Conservation (phyloP, 23 red algal species). For the Gracilaria domingensis region DNA sequence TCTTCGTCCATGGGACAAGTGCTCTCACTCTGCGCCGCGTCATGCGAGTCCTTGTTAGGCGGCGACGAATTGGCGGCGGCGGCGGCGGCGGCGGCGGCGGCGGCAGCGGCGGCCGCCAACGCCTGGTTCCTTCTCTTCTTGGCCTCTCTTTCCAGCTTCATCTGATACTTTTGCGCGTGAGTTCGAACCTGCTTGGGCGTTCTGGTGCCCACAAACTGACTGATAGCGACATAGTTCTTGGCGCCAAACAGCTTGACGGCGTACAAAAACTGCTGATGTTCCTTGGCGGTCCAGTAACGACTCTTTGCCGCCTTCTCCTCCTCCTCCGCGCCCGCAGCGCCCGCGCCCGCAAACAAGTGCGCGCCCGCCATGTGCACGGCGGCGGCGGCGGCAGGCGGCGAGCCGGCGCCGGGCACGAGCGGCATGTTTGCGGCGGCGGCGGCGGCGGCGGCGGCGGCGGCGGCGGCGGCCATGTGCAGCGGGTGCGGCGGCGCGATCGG, state of each 20-base stretch:
- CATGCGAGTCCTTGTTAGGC: background rate
- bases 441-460: slow-evolving; percentile 17
- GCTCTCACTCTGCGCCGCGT: slow-evolving; percentile 55
- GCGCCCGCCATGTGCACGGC: background rate
- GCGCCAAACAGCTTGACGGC: slow-evolving; percentile 79
- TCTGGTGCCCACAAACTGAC: slow-evolving; percentile 78
- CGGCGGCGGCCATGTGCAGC: slow-evolving; percentile 26
- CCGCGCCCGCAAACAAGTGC: background rate
- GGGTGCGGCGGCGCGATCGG: background rate
- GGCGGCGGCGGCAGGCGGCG: background rate
- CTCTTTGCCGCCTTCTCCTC: slow-evolving; percentile 69
- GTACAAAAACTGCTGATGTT: slow-evolving; percentile 84
- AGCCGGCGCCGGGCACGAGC: background rate
- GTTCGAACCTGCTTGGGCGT: slow-evolving; percentile 93
- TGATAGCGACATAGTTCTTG: slow-evolving; percentile 90
- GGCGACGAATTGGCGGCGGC: background rate
- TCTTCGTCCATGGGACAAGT: slow-evolving; percentile 58
- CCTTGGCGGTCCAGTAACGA: slow-evolving; percentile 82
- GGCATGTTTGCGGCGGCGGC: slow-evolving; percentile 25
- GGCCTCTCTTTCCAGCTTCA: slow-evolving; percentile 81
- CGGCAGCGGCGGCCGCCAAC: slow-evolving; percentile 15
- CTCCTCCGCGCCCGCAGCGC: slow-evolving; percentile 17
- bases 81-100: background rate
- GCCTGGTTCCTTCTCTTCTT: slow-evolving; percentile 41
- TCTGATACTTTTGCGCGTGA: slow-evolving; percentile 95